Conservation (phyloP, 139 green algal species). For the Tetradesmus lagerheimii region DNA sequence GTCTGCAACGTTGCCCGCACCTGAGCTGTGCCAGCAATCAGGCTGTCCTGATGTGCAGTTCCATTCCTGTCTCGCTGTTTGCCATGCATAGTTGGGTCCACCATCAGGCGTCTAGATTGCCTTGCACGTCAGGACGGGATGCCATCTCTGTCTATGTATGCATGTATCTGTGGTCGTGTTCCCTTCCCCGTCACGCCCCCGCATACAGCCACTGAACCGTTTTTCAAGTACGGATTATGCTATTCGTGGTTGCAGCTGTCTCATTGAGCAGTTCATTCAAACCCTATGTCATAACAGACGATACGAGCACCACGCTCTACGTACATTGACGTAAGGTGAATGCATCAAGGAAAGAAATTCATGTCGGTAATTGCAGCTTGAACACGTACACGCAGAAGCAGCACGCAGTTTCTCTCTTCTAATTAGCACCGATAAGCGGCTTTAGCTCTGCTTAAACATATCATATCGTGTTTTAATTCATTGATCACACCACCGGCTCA, state of each 20-base stretch:
- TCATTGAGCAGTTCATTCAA: neutral
- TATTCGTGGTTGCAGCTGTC: too few species aligned
- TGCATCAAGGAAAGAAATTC: too few species aligned
- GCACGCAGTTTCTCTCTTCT: neutral
- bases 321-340: too few species aligned
- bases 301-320: neutral
- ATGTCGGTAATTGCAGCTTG: neutral
- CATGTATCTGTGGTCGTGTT: too few species aligned
- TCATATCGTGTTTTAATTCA: neutral
- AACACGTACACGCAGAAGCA: neutral
- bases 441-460: neutral
- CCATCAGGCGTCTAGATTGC: neutral
- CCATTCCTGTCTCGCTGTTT: neutral
- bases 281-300: neutral
- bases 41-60: neutral
- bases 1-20: neutral
- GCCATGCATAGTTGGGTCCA: neutral
- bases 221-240: too few species aligned
- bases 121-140: neutral
- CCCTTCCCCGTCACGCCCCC: too few species aligned
- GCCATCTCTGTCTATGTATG: neutral
- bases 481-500: neutral
- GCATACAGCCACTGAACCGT: too few species aligned
- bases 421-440: neutral
- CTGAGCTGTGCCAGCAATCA: conserved; percentile 23